Base-by-base conservation (phyloP, 345 rosid genomes). In the Rubroshorea leprosula region DNA sequence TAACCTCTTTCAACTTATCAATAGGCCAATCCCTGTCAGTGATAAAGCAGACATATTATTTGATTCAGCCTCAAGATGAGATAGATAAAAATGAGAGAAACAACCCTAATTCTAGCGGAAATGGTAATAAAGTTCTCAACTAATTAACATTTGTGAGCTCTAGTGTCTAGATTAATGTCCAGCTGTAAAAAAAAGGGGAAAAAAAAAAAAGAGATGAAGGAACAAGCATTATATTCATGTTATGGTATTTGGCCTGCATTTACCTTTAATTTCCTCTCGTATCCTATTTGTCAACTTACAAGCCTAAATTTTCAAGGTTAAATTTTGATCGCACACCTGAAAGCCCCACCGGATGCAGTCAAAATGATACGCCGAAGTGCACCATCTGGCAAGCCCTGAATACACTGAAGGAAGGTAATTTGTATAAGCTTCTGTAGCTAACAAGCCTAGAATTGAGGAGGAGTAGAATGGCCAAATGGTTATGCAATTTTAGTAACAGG, bases 301-400 rank as follows among this genome's bases (percentile, higher is more conserved):
- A 35, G 41, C 7, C 1, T 35, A 6, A 2, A 35, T 1, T 6
- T 35, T 38, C n/a, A n/a, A 67, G 62, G 60, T 61, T 47, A 63
- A 59, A 8, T 35, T 35, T 35, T 35, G 41, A 13, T 2, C 58
- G 55, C 82, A 57, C 60, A 93, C 99, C 96, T 89, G 88, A 89
- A 93, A 64, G 97, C 85, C 58, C 99, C 99, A 65, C 99, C 99
- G 57, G 99, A 93, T 31, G 97, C 96, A 38, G 99, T 93, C 62
- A 93, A 83, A 69, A 93, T 89, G 61, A 89, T 85, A 35, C 76
- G 82, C 51, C 96, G 74, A 25, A 93, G 78, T 61, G 94, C 96
- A 54, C 88, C 96, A 60, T 87, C 96, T 0, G 92, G 86, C 61
- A 89, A 78, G 67, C 99, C 97, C 66, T 93, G 99, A 63, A 93